Conservation (phyloP, 202 grass and related monocot species). For the Cymbopogon flexuosus region DNA sequence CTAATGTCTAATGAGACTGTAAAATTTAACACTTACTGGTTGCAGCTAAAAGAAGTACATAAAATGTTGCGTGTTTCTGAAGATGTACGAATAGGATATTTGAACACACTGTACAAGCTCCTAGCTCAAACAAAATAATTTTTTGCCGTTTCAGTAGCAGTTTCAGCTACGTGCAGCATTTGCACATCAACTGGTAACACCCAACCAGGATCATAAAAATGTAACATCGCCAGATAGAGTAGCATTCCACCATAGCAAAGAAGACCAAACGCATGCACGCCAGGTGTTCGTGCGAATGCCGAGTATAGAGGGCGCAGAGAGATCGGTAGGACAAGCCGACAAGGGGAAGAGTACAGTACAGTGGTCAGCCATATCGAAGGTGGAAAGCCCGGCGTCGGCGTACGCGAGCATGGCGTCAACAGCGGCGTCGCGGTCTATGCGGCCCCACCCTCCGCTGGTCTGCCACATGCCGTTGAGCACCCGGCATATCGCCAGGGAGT, state of each 20-base stretch:
- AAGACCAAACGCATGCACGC: background rate
- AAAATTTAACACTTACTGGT: background rate
- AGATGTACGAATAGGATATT: background rate
- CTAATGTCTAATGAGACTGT: background rate
- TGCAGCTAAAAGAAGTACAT: background rate
- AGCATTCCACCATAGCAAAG: background rate
- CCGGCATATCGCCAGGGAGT: constrained; percentile 81
- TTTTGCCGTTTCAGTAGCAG: no score
- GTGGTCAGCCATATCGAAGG: constrained; percentile 94
- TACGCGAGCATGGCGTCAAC: constrained; percentile 84
- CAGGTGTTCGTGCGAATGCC: constrained; percentile 20
- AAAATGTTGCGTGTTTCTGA: background rate
- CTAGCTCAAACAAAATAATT: background rate
- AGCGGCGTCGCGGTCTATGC: constrained; percentile 77
- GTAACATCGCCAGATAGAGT: background rate
- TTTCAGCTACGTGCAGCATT: background rate
- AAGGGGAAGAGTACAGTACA: no score
- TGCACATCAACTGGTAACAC: background rate
- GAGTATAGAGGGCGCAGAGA: background rate
- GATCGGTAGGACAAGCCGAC: background rate
- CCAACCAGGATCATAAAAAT: background rate
- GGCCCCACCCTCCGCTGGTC: constrained; percentile 83
- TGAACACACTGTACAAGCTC: background rate
- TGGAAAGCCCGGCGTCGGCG: constrained; percentile 74
- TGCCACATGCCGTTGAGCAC: constrained; percentile 99